Base-by-base conservation (phyloP, 2,329 filamentous ascomycete genomes). In the Colletotrichum sp. region DNA sequence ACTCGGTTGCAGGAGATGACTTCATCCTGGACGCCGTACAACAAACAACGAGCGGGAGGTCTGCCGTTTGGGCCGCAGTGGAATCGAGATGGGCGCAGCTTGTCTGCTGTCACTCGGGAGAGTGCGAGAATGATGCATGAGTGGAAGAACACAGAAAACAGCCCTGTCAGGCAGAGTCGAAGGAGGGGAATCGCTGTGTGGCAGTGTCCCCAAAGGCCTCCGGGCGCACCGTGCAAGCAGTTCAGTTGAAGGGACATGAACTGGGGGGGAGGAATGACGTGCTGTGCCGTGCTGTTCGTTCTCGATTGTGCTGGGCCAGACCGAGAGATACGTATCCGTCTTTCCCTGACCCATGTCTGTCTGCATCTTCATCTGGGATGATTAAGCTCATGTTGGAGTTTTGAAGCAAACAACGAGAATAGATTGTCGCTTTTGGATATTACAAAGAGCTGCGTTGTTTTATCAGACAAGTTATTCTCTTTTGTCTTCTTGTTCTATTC, bases 161-260 rank as follows among this genome's bases (percentile, higher is more conserved):
- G 72, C 72, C 72, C 72, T 67, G 72, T 75, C 52, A 75, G 72
- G 72, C 72, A 75, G 62, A 75, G 71, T 24, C 21, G 28, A 28
- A 10, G 49, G 49, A 28, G 49, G 26, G 67, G n/a, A 44, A 18
- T 9, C 18, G 62, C 24, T 67, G 70, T 67, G 70, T 67, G 72
- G 72, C 72, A 64, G 36, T 72, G 72, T 59, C 26, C 39, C 49
- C n/a, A 15, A 52, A 16, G 67, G 32, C 59, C 72, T 62, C 60
- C 28, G 28, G 24, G 72, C 59, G 30, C 67, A 34, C 34, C 67
- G 59, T 39, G 49, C 60, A 59, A 66, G 44, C 15, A 10, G 10
- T 44, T 21, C 16, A 21, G 34, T 36, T n/a, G 16, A 13, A n/a
- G 39, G 18, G 66, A 36, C 49, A 21, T 21, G 44, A 52, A 52